Conservation (phyloP, 2,329 filamentous ascomycete genomes). For the Aspergillus viridinutans region DNA sequence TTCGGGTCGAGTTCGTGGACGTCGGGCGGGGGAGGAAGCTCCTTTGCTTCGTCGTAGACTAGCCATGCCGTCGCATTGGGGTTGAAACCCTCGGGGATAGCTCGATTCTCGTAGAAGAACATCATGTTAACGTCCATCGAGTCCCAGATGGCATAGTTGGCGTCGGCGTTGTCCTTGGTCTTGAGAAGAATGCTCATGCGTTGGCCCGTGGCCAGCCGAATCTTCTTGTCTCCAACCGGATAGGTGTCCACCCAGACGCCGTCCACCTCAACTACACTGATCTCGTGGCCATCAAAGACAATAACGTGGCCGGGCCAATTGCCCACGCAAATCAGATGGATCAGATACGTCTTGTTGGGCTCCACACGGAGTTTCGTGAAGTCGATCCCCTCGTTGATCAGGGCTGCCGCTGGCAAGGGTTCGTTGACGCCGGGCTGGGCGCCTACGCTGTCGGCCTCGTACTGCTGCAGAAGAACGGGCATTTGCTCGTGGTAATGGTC, state of each 20-base stretch:
- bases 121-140: conserved; percentile 63
- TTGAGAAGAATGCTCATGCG: conserved; percentile 54
- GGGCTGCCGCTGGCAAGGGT: conserved; percentile 63
- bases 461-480: conserved; percentile 44
- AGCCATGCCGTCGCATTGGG: conserved; percentile 48
- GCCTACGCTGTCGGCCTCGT: conserved; percentile 37
- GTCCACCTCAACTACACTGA: conserved; percentile 37
- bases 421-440: conserved; percentile 51
- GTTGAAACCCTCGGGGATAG: conserved; percentile 63
- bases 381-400: conserved; percentile 68
- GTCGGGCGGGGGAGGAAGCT: conserved; percentile 46
- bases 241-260: conserved; percentile 31
- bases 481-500: conserved; percentile 68
- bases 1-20: conserved; percentile 55
- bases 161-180: conserved; percentile 56
- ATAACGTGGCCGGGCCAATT: conserved; percentile 58
- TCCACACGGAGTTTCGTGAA: conserved; percentile 53
- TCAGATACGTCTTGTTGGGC: conserved; percentile 66
- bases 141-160: conserved; percentile 64
- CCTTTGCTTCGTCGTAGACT: conserved; percentile 49
- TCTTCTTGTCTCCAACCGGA: conserved; percentile 51
- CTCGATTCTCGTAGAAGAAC: conserved; percentile 25
- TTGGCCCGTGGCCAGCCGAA: conserved; percentile 67
- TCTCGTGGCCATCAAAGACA: conserved; percentile 41
- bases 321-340: conserved; percentile 69